These are phyloP conservation scores for Durio zibethinus DNA, from an alignment of 345 rosid species.

Conservation along the genomic window DNA sequence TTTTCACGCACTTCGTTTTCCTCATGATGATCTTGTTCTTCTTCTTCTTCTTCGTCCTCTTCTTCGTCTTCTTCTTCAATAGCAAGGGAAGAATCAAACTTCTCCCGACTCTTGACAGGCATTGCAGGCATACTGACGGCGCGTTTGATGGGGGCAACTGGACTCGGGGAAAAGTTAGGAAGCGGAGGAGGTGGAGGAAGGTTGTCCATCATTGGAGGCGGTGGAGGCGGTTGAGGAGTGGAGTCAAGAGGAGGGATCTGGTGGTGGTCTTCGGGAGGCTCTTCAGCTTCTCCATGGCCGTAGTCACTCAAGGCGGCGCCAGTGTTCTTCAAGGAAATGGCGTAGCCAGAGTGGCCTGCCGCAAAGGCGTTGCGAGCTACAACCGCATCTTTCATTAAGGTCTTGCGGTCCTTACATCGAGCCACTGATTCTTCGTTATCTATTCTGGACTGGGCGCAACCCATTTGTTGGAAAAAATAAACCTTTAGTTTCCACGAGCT, in stretches of 20 bases:
- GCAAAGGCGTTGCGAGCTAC: conserved; percentile 78
- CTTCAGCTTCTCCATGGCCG: conserved; percentile 72
- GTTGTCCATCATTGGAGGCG: conserved; percentile 50
- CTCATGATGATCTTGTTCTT: conserved; percentile 25
- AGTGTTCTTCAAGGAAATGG: conserved; percentile 66
- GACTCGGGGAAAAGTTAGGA: conserved; percentile 76
- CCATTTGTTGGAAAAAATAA: conserved; percentile 39
- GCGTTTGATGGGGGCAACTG: conserved; percentile 63
- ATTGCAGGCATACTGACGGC: conserved; percentile 63
- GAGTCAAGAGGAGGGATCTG: conserved; percentile 35
- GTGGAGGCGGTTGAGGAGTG: conserved; percentile 48
- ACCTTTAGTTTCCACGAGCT: not conserved
- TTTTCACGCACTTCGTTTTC: conserved; percentile 20
- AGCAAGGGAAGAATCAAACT: conserved; percentile 38
- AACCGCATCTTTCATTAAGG: conserved; percentile 82
- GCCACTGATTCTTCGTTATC: conserved; percentile 86
- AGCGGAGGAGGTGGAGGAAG: conserved; percentile 78
- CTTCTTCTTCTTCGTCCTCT: conserved; percentile 38
- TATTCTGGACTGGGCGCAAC: conserved; percentile 86
- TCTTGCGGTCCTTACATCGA: conserved; percentile 75
- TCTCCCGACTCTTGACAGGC: conserved; percentile 30
- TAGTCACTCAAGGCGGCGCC: conserved; percentile 94
- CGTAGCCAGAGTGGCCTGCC: conserved; percentile 71
- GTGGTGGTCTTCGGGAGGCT: conserved; percentile 20
- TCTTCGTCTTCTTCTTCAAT: conserved; percentile 55